Percentiles rank a stretch among this genome's conserved stretches.
These are phyloP conservation scores for Fusarium equiseti DNA, from an alignment of 2,329 filamentous ascomycete genomes.

Conservation along the genomic window DNA sequence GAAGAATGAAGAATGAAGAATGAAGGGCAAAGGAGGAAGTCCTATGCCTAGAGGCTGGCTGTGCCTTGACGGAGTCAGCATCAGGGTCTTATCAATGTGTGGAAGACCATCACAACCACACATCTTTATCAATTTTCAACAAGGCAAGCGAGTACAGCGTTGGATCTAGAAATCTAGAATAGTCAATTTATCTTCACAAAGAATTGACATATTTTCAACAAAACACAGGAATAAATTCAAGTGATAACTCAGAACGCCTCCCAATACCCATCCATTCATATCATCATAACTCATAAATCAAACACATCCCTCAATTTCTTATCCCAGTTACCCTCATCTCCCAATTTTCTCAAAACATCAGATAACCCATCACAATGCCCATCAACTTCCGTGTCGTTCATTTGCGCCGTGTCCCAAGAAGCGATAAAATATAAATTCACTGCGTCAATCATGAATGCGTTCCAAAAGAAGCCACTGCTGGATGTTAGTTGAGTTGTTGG, in stretches of 20 bases:
- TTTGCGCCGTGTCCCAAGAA: constrained; percentile 57
- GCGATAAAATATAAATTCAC: constrained; percentile 53
- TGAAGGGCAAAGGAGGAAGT: not conserved
- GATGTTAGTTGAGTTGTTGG: constrained; percentile 8
- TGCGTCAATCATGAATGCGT: constrained; percentile 53
- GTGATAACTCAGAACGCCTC: not conserved
- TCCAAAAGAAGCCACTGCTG: constrained; percentile 54
- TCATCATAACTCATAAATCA: constrained; percentile 14
- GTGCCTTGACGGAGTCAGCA: no score
- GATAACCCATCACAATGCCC: constrained; percentile 49
- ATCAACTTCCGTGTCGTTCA: constrained; percentile 51
- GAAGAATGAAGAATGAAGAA: not conserved
- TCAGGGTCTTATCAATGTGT: not conserved
- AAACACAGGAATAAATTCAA: not conserved
- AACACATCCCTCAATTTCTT: constrained; percentile 48
- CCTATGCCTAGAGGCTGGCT: not conserved
- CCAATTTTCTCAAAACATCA: constrained; percentile 49
- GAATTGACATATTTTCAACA: no score
- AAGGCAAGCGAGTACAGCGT: not conserved
- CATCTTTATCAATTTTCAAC: not conserved
- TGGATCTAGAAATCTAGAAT: not conserved
- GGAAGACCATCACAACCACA: not conserved
- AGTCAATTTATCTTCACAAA: not conserved
- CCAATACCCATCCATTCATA: not conserved
- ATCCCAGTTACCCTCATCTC: constrained; percentile 46